Evolutionary conservation across 2,329 filamentous ascomycete genomes (phyloP).

Genomic region (Colletotrichum trifolii): DNA sequence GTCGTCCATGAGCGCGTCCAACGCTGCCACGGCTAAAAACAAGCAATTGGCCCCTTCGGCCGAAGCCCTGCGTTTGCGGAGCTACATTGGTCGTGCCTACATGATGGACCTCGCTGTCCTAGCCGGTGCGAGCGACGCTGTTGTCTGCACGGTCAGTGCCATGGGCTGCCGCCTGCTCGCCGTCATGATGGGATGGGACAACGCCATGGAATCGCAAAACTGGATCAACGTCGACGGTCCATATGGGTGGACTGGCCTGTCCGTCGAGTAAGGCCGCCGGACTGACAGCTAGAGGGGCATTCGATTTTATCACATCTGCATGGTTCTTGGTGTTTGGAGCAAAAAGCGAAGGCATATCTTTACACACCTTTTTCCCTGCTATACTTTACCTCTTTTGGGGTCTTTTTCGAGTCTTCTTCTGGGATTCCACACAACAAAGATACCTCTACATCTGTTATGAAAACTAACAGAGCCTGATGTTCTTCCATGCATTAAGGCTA

Average conservation of each 20-base stretch:
- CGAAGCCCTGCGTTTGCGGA: slow-evolving; percentile 74
- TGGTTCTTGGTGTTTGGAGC: slow-evolving; percentile 32
- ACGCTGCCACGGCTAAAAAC: slow-evolving; percentile 45
- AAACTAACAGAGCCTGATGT: background rate
- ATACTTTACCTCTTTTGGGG: background rate
- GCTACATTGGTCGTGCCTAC: slow-evolving; percentile 83
- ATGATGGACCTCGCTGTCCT: slow-evolving; percentile 83
- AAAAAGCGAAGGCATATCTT: slow-evolving; percentile 16
- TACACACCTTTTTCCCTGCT: background rate
- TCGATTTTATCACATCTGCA: slow-evolving; percentile 23
- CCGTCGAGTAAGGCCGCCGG: slow-evolving; percentile 4
- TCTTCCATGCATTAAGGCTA: slow-evolving; percentile 17
- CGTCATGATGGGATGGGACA: slow-evolving; percentile 90
- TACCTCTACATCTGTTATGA: slow-evolving; percentile 16
- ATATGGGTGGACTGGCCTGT: slow-evolving; percentile 68
- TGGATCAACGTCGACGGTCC: slow-evolving; percentile 87
- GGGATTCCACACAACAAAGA: slow-evolving; percentile 13
- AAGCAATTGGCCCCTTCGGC: slow-evolving; percentile 53
- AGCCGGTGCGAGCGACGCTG: slow-evolving; percentile 72
- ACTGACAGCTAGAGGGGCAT: background rate
- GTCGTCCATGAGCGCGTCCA: slow-evolving; percentile 51
- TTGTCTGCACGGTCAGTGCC: slow-evolving; percentile 82
- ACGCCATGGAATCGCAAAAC: slow-evolving; percentile 65
- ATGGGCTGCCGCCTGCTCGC: slow-evolving; percentile 79
- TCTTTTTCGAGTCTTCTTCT: background rate